Evolutionary conservation across 208 protist species (phyloP), one percentile per base, ranked within the genome.

Genomic region (Leishmania aethiopica): DNA sequence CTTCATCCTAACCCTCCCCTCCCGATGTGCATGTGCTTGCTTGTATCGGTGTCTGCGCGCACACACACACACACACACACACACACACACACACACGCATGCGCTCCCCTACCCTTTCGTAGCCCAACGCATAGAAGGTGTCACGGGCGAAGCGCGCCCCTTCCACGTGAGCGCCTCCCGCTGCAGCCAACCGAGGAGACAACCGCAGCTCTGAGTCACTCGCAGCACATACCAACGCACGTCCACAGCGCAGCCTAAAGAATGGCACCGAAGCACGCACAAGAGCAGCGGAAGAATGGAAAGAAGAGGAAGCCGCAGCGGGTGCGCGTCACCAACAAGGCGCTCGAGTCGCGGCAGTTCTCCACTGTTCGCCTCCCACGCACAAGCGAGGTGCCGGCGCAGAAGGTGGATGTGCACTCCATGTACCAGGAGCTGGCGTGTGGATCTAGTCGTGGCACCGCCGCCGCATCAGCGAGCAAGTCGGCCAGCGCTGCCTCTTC

Each of bases 311-410:
- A 89, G 89, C 86, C 87, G 74, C 92, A 94, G 86, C 91, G 94
- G 17, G 86, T 94, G 72, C 94, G 92, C 5, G 72, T 93, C 66
- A 97, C 94, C 0, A 94, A 97, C 85, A 95, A 95, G 84, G 85
- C 92, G 8, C 77, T 90, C 40, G 94, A 97, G 88, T 85, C 89
- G 47, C 91, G 84, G 13, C 92, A 91, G 72, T 97, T 97, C 83
- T 95, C 92, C 17, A 95, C 88, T 6, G 90, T 95, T 15, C 89
- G 89, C 7, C 82, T 96, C 42, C 93, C 93, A 2, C 84, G 83
- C 59, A 86, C 84, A 35, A 90, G 84, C 70, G 93, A 95, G 78
- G 84, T 89, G 55, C 80, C 86, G 0, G 78, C 80, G 57, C 83
- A 84, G 55, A 84, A 87, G 78, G 84, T 85, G 3, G 90, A 95